These are phyloP conservation scores for Hypocrella siamensis DNA, from an alignment of 2,329 filamentous ascomycete genomes.

Conservation along the genomic window DNA sequence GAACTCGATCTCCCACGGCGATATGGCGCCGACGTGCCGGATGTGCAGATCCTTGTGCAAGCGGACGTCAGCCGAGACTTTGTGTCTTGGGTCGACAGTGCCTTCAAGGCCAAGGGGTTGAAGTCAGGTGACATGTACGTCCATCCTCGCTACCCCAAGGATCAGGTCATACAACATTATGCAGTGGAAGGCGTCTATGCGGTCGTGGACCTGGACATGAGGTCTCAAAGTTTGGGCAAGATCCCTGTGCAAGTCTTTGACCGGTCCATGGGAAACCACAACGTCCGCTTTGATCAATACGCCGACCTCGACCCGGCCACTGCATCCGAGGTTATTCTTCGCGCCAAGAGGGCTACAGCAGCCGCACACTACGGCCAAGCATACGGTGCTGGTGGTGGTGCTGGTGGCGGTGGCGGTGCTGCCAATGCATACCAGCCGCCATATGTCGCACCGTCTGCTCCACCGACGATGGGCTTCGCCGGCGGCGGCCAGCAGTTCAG, in stretches of 20 bases:
- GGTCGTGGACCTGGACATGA: conserved; percentile 60
- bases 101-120: conserved; percentile 57
- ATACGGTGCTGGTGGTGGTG: no score
- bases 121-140: conserved; percentile 68
- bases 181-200: conserved; percentile 80
- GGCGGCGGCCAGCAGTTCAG: conserved; percentile 10
- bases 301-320: conserved; percentile 63
- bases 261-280: conserved; percentile 55
- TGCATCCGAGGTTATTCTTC: conserved; percentile 65
- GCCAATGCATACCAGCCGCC: conserved; percentile 12
- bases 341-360: conserved; percentile 39
- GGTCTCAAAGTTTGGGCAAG: conserved; percentile 53
- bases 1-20: conserved; percentile 60
- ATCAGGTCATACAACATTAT: conserved; percentile 68
- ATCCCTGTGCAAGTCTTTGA: conserved; percentile 79
- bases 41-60: conserved; percentile 75
- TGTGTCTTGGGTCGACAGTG: conserved; percentile 64
- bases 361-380: conserved; percentile 14
- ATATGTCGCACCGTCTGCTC: conserved; percentile 15
- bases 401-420: no score
- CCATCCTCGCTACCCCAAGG: conserved; percentile 59
- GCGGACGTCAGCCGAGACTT: conserved; percentile 68
- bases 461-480: conserved; percentile 10
- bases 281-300: conserved; percentile 78
- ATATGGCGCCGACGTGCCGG: conserved; percentile 61